phyloP scores from a whole-genome alignment of 805 yeast genomes.

The Candida pini region DNA sequence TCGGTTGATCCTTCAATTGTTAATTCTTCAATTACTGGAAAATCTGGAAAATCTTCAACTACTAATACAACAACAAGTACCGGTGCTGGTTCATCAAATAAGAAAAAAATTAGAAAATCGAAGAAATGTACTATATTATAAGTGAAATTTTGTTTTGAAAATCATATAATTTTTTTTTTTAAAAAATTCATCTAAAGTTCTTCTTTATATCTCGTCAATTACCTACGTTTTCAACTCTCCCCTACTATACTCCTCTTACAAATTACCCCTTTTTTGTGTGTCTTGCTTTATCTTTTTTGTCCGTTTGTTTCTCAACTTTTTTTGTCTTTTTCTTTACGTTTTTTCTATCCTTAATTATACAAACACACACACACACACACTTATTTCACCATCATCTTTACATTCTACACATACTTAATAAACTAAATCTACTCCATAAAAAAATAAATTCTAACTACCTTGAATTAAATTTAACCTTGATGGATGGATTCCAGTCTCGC shows the following conservation, averaged over 20 bases:
- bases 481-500: constrained; percentile 52
- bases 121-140: constrained; percentile 45
- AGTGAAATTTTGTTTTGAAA: constrained; percentile 1
- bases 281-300: too few relatives aligned
- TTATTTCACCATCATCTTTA: background rate
- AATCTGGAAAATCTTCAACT: constrained; percentile 1
- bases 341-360: too few relatives aligned
- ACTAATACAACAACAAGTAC: background rate
- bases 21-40: constrained; percentile 1
- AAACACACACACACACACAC: background rate
- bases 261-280: background rate
- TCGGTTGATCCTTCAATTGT: constrained; percentile 9
- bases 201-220: background rate
- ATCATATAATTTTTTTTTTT: background rate
- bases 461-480: constrained; percentile 52
- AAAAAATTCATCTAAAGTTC: too few relatives aligned
- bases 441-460: too few relatives aligned
- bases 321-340: too few relatives aligned
- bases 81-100: background rate
- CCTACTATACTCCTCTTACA: background rate
- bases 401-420: background rate
- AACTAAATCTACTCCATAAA: too few relatives aligned
- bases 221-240: background rate
- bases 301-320: background rate
- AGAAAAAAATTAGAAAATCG: constrained; percentile 33